Evolutionary conservation across 495 filamentous ascomycete species (phyloP).

Genomic region (Aspergillus carlsbadensis): DNA sequence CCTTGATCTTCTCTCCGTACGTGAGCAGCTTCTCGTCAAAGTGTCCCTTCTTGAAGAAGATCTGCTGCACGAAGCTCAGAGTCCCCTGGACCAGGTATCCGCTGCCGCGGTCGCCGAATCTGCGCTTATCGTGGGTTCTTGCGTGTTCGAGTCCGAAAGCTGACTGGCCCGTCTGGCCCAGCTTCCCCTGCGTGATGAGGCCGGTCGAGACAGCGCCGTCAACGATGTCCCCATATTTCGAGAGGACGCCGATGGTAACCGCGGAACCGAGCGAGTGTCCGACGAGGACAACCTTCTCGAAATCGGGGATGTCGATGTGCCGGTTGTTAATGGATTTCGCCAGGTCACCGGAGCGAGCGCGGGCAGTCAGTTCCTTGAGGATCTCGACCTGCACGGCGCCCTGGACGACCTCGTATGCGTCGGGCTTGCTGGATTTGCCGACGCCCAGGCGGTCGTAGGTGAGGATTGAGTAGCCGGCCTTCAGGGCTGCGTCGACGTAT

Average conservation of each 20-base stretch:
- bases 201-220: constrained; percentile 6
- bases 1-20: background rate
- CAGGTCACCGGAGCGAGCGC: background rate
- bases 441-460: constrained; percentile 9
- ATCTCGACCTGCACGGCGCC: background rate
- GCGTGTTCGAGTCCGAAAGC: background rate
- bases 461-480: constrained; percentile 6
- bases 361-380: background rate
- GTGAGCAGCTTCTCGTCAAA: background rate
- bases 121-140: background rate
- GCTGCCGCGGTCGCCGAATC: background rate
- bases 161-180: background rate
- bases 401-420: constrained; percentile 1
- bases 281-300: constrained; percentile 3
- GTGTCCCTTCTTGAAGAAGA: background rate
- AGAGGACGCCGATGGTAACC: background rate
- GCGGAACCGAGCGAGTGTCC: constrained; percentile 1
- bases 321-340: background rate
- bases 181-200: background rate
- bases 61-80: background rate
- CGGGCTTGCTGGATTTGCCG: background rate
- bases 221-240: background rate
- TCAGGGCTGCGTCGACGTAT: constrained; percentile 1
- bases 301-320: background rate
- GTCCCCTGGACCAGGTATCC: constrained; percentile 1